A percentile compares a stretch with the other conserved stretches of the same genome.
These are phyloP conservation scores for Carex littledalei DNA, from an alignment of 176 grass and related monocot species.

Conservation along the genomic window DNA sequence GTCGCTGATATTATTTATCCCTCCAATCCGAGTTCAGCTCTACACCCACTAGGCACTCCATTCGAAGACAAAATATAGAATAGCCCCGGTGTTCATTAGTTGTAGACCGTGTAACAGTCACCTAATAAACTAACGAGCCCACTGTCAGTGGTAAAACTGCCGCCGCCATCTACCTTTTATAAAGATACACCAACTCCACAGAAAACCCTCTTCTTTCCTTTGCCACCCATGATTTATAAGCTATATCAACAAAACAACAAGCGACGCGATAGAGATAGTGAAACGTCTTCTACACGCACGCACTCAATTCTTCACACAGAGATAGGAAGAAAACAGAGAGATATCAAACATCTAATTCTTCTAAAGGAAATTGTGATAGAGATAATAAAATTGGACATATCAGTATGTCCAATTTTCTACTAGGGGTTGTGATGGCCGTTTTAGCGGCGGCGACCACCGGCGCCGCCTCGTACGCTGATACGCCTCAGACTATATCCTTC, in stretches of 20 bases:
- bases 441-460: not conserved
- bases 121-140: not conserved
- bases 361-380: not conserved
- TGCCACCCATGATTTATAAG: slow-evolving; percentile 11
- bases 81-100: not conserved
- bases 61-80: not conserved
- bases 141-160: not conserved
- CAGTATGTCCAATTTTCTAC: not conserved
- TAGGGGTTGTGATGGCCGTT: not conserved
- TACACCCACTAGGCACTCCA: not conserved
- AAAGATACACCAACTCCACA: not conserved
- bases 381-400: not conserved
- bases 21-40: slow-evolving; percentile 5
- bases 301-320: not conserved
- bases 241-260: not conserved
- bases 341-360: not conserved
- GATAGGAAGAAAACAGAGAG: not conserved
- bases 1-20: not conserved
- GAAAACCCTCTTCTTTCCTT: not conserved
- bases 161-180: not conserved
- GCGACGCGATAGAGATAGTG: not conserved
- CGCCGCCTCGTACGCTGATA: not conserved
- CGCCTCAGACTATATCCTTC: slow-evolving; percentile 43
- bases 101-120: too few species aligned
- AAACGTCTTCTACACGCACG: slow-evolving; percentile 12